These are phyloP conservation scores for Fusarium pseudoanthophilum DNA, from an alignment of 2,329 filamentous ascomycete genomes.

Conservation along the genomic window DNA sequence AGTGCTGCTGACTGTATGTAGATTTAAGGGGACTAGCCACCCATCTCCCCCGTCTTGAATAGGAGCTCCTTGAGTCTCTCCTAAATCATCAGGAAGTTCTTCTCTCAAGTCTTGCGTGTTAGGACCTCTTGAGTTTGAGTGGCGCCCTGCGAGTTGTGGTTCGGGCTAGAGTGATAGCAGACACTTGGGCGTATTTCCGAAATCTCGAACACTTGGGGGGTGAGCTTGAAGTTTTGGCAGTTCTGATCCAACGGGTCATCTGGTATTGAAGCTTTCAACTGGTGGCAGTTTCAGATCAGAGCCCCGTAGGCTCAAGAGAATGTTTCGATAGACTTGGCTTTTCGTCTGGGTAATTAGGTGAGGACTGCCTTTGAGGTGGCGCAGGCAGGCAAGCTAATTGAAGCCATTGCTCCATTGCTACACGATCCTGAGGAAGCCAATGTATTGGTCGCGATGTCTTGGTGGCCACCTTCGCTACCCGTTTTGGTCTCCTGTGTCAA, in stretches of 20 bases:
- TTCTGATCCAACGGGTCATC: background rate
- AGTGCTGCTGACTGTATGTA: background rate
- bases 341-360: background rate
- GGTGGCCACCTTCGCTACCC: conserved; percentile 60
- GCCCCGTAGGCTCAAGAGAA: background rate
- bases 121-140: background rate
- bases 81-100: no score
- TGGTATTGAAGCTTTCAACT: background rate
- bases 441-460: background rate
- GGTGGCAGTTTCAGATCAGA: background rate
- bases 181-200: no score
- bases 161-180: no score
- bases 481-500: conserved; percentile 66
- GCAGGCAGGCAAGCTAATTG: rapidly evolving
- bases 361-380: background rate
- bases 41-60: no score
- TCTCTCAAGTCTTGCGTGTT: no score
- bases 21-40: no score
- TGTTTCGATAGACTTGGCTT: no score
- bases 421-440: background rate
- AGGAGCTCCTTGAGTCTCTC: no score
- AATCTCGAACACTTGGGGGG: no score
- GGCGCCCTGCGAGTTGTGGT: background rate
- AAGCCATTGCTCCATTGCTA: background rate
- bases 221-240: no score